Conservation (phyloP, 2,329 filamentous ascomycete genomes). For the Scedosporium aurantiacum region DNA sequence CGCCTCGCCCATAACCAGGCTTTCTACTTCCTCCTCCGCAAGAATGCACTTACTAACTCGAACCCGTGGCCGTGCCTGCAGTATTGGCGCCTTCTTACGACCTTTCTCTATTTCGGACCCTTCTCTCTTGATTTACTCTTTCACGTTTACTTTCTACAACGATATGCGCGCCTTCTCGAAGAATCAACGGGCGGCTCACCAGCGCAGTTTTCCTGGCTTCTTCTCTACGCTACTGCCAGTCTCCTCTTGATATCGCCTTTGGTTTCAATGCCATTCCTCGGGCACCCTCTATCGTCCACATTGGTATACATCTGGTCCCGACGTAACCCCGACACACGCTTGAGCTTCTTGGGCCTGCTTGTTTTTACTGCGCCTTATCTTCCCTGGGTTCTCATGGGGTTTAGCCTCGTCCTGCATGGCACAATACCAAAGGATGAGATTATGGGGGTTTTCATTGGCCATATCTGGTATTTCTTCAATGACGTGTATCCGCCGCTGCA, state of each 20-base stretch:
- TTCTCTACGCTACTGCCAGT: constrained; percentile 72
- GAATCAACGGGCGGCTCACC: constrained; percentile 86
- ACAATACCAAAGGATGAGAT: constrained; percentile 91
- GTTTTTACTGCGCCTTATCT: constrained; percentile 91
- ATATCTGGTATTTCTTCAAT: constrained; percentile 96
- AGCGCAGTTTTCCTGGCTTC: constrained; percentile 89
- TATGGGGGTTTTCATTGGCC: constrained; percentile 86
- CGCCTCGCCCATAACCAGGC: not conserved
- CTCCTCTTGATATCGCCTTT: constrained; percentile 76
- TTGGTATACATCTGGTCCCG: constrained; percentile 97
- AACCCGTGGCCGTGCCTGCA: constrained; percentile 23
- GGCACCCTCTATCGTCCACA: constrained; percentile 84
- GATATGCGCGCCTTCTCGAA: constrained; percentile 89
- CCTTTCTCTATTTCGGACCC: constrained; percentile 95
- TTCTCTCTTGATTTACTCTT: constrained; percentile 90
- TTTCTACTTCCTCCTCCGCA: not conserved
- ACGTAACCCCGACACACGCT: constrained; percentile 79
- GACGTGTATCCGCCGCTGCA: constrained; percentile 93
- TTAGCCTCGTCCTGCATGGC: constrained; percentile 84
- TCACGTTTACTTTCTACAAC: constrained; percentile 96
- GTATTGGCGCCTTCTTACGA: constrained; percentile 96
- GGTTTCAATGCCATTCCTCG: constrained; percentile 85
- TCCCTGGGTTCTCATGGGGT: constrained; percentile 89
- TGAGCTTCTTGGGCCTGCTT: constrained; percentile 80
- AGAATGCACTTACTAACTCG: not conserved